Evolutionary conservation across 2,329 filamentous ascomycete genomes (phyloP), one percentile per base, ranked within the genome.

Genomic region (Curvularia sp.): DNA sequence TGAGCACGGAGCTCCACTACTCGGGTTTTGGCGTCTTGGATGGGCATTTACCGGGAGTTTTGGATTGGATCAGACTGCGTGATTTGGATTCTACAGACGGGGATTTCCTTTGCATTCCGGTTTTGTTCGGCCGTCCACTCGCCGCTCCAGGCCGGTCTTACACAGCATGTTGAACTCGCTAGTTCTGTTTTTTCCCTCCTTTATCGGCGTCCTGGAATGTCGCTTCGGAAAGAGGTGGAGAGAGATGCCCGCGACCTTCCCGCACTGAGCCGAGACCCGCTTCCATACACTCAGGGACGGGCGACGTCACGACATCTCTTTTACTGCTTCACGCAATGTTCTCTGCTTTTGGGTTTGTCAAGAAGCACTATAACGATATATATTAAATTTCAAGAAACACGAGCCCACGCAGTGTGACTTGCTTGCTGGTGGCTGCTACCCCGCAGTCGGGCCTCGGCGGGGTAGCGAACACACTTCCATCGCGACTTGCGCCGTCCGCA

Each of bases 11-110:
- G 13, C 46, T 43, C 35, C 15, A 38, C 26, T 39, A 57, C 35
- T 43, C 38, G 26, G 15, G 5, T 5, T 28, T 57, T 38, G 24
- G 46, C 49, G 53, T 24, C 60, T 54, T 57, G 44, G 31, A 44
- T 53, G 60, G 66, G 67, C 69, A 74, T 72, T 65, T 65, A 42
- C 20, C 26, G 22, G 69, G 72, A 67, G 70, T 74, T 63, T 53
- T 22, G 49, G 54, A 44, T 53, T 53, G 59, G 43, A 55, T 44
- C 55, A 26, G 46, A 38, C 44, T 35, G 53, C 48, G 44, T 30
- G 51, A 51, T 15, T 56, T 49, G 53, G 52, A 33, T 51, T 22
- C 18, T 46, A 30, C 18, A 33, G 51, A 47, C 20, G 50, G 57
- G 24, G 53, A 62, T 58, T n/a, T 47, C 13, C 26, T 48, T 33